phyloP scores from a whole-genome alignment of 139 green algal genomes.

The Gonium pectorale region DNA sequence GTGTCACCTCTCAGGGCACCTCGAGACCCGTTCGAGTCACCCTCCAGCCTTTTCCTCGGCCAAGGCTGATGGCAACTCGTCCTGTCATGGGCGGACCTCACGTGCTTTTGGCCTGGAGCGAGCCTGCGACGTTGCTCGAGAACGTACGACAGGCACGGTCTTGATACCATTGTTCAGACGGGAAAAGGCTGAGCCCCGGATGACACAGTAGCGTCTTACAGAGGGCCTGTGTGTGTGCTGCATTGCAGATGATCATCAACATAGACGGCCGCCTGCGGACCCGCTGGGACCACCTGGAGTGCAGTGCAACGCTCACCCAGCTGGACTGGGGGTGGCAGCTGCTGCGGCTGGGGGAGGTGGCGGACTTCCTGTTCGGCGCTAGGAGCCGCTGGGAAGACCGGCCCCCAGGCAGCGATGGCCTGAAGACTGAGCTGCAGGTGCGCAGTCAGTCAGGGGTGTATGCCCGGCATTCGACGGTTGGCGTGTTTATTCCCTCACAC shows the following conservation, averaged over 20 bases:
- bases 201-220: no score
- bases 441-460: no score
- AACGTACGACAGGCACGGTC: not conserved
- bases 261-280: not conserved
- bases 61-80: not conserved
- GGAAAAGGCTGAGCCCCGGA: not conserved
- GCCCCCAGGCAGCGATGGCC: no score
- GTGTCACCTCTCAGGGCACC: no score
- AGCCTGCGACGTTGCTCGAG: not conserved
- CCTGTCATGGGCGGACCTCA: not conserved
- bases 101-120: not conserved
- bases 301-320: not conserved
- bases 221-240: not conserved
- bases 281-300: not conserved
- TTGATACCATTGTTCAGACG: not conserved
- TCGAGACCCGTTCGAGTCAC: no score
- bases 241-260: not conserved
- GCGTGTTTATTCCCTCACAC: no score
- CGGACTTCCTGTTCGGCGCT: not conserved
- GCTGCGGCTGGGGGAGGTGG: not conserved
- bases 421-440: no score
- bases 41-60: no score
- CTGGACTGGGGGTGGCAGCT: not conserved
- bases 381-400: not conserved
- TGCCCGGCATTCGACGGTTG: no score